These are phyloP conservation scores for Colletotrichum higginsianum DNA, from an alignment of 2,329 filamentous ascomycete species.

Conservation along the genomic window DNA sequence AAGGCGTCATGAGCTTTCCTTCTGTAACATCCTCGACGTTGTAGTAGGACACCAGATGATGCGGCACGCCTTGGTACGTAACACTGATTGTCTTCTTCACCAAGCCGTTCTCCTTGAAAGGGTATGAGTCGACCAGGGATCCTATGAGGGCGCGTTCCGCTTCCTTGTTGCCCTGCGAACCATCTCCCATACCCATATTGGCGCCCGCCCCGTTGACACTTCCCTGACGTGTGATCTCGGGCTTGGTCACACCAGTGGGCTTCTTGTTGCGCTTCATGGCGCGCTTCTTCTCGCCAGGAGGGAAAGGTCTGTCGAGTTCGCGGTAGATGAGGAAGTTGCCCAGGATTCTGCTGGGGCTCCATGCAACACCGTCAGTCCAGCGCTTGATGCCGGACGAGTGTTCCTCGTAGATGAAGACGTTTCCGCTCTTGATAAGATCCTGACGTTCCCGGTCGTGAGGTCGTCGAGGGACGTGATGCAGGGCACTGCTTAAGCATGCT, in stretches of 20 bases:
- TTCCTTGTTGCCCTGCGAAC: slow-evolving; percentile 35
- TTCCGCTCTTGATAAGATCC: slow-evolving; percentile 84
- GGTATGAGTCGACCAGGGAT: slow-evolving; percentile 90
- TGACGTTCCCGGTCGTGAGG: slow-evolving; percentile 88
- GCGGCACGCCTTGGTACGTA: slow-evolving; percentile 79
- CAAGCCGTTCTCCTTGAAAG: slow-evolving; percentile 85
- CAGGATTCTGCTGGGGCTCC: slow-evolving; percentile 90
- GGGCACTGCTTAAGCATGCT: slow-evolving; percentile 78
- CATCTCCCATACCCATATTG: slow-evolving; percentile 29
- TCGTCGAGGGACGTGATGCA: slow-evolving; percentile 84
- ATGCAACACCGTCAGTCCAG: slow-evolving; percentile 93
- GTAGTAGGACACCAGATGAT: slow-evolving; percentile 93
- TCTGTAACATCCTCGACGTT: slow-evolving; percentile 82
- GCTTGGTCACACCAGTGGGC: slow-evolving; percentile 54
- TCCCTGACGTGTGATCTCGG: slow-evolving; percentile 46
- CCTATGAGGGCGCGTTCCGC: slow-evolving; percentile 45
- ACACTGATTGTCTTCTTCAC: slow-evolving; percentile 96
- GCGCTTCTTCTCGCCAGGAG: slow-evolving; percentile 87
- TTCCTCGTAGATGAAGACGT: slow-evolving; percentile 93
- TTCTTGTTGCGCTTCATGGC: slow-evolving; percentile 79
- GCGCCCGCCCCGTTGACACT: slow-evolving; percentile 22
- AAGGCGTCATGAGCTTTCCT: slow-evolving; percentile 71
- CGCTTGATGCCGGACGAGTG: slow-evolving; percentile 91
- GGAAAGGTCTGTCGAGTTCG: slow-evolving; percentile 83
- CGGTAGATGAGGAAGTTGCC: slow-evolving; percentile 90